Base-by-base conservation (phyloP, 2,329 filamentous ascomycete genomes). In the Penicillium vulpinum region DNA sequence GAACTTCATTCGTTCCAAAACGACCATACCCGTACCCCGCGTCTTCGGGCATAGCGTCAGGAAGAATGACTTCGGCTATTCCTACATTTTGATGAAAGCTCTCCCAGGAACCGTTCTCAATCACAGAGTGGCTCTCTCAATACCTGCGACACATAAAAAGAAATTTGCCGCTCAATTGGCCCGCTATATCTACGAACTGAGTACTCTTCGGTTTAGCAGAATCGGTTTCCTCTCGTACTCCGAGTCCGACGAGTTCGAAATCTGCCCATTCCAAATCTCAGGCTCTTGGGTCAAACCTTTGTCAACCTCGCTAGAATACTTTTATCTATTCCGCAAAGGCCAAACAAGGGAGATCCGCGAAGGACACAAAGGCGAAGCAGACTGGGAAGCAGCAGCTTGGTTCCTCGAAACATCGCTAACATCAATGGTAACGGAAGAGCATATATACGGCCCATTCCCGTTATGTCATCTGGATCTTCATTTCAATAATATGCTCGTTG, bases 51-150 rank as follows among this genome's bases (percentile, higher is more conserved):
- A 52, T 13, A 40, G 26, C 31, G 40, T 18, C 18, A 36, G 39
- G 16, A 43, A 39, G n/a, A 52, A 45, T 13, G 43, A 45, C 39
- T 44, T 52, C 35, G 50, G 50, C 13, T 45, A 36, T 39, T 40
- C 38, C 38, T 52, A 52, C 11, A 29, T 44, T 24, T 36, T 52
- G 28, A 52, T 52, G 50, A 40, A 52, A 36, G 50, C 31, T 4
- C 50, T 52, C 18, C 28, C 5, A 26, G 50, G 40, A 9, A 29
- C 31, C 13, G 31, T 22, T n/a, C 31, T 45, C 15, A 10, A 21
- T 0, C 16, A 31, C 31, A 21, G 50, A 40, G 36, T 44, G 38
- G 38, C 28, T 2, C 18, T 52, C 5, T 52, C 50, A 13, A 36
- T 52, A 52, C 50, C 50, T 4, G 29, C 21, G 21, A n/a, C 24